These are phyloP conservation scores for Pistacia integerrima DNA, from an alignment of 345 rosid genomes.

Conservation along the genomic window DNA sequence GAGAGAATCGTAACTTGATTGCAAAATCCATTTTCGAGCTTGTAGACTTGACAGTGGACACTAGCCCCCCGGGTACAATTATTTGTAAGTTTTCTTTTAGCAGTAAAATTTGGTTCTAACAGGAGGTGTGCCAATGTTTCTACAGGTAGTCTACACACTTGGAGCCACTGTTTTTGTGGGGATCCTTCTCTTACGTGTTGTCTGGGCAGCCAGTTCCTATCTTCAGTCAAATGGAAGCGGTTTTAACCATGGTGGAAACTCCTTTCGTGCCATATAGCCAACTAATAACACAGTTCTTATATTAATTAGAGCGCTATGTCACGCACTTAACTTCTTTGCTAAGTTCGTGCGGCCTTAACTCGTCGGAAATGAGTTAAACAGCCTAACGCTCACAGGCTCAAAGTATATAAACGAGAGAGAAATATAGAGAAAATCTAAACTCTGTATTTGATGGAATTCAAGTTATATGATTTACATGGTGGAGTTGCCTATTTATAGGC, in stretches of 20 bases:
- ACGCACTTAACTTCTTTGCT: no score
- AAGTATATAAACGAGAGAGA: no score
- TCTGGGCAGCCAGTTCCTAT: conserved; percentile 64
- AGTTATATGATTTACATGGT: no score
- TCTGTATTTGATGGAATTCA: no score
- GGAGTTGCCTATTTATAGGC: no score
- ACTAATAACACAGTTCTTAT: conserved; percentile 21
- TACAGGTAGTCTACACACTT: conserved; percentile 71
- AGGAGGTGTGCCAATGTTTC: not conserved
- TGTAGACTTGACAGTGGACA: no score
- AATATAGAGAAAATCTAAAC: no score
- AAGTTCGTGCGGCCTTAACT: no score
- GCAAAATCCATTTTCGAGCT: not conserved
- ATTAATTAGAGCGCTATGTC: not conserved
- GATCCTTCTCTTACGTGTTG: conserved; percentile 57
- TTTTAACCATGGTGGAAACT: conserved; percentile 38
- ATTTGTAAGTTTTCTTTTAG: not conserved
- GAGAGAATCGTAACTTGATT: not conserved
- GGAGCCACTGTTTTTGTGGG: conserved; percentile 69
- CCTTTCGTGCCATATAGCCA: conserved; percentile 33
- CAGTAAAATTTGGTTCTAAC: not conserved
- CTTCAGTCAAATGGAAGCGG: conserved; percentile 57
- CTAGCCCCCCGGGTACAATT: not conserved
- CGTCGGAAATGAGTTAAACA: no score
- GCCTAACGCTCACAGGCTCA: no score